Base-by-base conservation (phyloP, 1,284 basidiomycete genomes). In the Puccinia horiana region DNA sequence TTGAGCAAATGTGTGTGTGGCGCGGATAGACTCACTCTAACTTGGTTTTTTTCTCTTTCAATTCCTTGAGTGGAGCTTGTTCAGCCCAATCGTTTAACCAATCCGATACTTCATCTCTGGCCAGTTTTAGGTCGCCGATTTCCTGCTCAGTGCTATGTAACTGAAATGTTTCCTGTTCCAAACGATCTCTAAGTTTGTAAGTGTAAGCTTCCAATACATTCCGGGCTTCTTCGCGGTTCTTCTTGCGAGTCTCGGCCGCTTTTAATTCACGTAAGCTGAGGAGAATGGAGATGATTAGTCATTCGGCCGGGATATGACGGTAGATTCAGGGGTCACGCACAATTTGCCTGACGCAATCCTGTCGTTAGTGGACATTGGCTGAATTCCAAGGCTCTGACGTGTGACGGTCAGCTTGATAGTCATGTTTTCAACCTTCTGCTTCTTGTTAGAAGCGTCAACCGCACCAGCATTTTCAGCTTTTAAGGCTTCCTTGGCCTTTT, bases 21-120 rank as follows among this genome's bases (percentile, higher is more conserved):
- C 47, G 56, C 5, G 80, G 32, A 47, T 47, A 20, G 29, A 90
- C 93, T 87, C 85, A 95, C 93, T 97, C 94, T 29, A 98, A 88
- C 20, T 90, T 91, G 56, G 90, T 90, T 74, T 93, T 91, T 87
- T 94, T 93, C 83, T 91, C 90, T 84, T 91, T 88, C 82, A 96
- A 89, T 73, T 92, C 90, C 29, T 89, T 89, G 16, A 92, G 93
- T 76, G 92, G 91, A 0, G 96, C 96, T 18, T 89, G 87, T 85
- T 98, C 96, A n/a, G 92, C 94, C 79, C 92, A 89, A 54, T 95
- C 94, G 85, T 91, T 90, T 84, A 99, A 89, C 96, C 96, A 99
- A 32, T 89, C 87, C 83, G 92, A 91, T 0, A 93, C 91, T 79
- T 92, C 91, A 29, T 91, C 90, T 5, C 94, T 88, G 85, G 91